Conservation (phyloP, 1,284 basidiomycete genomes). For the Apiotrichum laibachii region DNA sequence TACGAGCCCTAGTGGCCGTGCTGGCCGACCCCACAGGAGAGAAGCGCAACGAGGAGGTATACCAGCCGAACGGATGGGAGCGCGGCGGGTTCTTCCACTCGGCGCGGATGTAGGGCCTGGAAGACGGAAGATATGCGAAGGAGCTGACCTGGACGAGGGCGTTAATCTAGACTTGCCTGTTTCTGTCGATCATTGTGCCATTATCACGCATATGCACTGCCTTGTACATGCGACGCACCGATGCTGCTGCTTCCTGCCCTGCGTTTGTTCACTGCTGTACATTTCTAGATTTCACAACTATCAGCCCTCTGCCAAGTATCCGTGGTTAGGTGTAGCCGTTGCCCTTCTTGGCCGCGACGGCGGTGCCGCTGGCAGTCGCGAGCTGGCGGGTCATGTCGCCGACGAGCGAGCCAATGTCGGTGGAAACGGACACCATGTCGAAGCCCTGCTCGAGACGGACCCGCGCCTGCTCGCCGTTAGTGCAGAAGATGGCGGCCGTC, state of each 20-base stretch:
- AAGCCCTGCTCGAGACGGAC: constrained; percentile 60
- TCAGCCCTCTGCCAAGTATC: no score
- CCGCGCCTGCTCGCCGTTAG: constrained; percentile 56
- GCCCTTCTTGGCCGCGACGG: constrained; percentile 9
- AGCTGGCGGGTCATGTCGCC: constrained; percentile 29
- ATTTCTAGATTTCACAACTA: no score
- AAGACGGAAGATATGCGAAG: no score
- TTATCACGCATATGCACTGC: no score
- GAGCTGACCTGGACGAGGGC: no score
- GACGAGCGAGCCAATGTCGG: constrained; percentile 32
- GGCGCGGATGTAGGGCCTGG: no score
- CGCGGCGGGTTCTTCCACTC: constrained; percentile 62
- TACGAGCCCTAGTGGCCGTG: constrained; percentile 62
- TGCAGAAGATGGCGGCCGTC: constrained; percentile 56
- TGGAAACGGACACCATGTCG: constrained; percentile 46
- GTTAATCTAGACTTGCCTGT: no score
- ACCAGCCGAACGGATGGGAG: constrained; percentile 67
- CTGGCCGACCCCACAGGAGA: constrained; percentile 55
- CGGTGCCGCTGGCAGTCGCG: constrained; percentile 13
- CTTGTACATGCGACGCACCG: no score
- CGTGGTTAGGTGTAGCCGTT: constrained; percentile 10
- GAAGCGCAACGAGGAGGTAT: constrained; percentile 61
- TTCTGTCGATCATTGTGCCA: no score
- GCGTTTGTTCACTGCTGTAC: no score
- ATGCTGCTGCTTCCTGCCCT: no score